Evolutionary conservation across 352 stramenopile genomes (phyloP).

Genomic region (Aphanomyces cochlioides): DNA sequence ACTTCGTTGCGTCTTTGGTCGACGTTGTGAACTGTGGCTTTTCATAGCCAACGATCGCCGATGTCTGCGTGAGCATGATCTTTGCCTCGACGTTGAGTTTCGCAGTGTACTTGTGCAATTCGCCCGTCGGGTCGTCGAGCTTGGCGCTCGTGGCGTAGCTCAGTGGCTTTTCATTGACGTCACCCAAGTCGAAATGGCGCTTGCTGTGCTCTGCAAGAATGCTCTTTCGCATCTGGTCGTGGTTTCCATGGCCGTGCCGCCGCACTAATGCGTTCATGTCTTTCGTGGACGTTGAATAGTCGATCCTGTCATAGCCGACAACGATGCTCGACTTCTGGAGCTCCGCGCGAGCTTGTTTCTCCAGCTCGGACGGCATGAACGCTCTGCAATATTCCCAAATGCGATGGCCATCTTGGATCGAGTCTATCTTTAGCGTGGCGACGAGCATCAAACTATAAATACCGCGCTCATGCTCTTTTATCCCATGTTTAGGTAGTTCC

Average conservation of each 20-base stretch:
- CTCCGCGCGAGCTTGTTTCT: slow-evolving; percentile 12
- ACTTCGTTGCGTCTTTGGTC: slow-evolving; percentile 65
- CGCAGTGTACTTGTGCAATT: slow-evolving; percentile 60
- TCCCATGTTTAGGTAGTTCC: no score
- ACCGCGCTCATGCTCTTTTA: no score
- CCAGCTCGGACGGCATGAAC: slow-evolving; percentile 5
- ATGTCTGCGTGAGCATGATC: slow-evolving; percentile 58
- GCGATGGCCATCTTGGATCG: no score
- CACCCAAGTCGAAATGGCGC: slow-evolving; percentile 27
- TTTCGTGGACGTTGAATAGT: slow-evolving; percentile 25
- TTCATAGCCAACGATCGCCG: slow-evolving; percentile 52
- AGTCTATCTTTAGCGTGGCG: slow-evolving; percentile 7
- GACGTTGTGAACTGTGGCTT: slow-evolving; percentile 54
- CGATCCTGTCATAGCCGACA: slow-evolving; percentile 23
- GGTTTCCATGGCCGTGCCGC: background rate
- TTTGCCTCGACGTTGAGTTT: slow-evolving; percentile 49
- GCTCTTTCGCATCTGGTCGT: background rate
- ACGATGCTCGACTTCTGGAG: slow-evolving; percentile 28
- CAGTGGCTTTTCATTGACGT: slow-evolving; percentile 19
- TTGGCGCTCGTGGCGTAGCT: slow-evolving; percentile 36
- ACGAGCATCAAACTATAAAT: background rate
- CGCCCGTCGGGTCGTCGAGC: slow-evolving; percentile 53
- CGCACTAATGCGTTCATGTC: slow-evolving; percentile 13
- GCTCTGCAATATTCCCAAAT: no score
- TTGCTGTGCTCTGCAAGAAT: slow-evolving; percentile 18